Evolutionary conservation across 169 alveolate genomes (phyloP).

Genomic region (Plasmodium coatneyi): DNA sequence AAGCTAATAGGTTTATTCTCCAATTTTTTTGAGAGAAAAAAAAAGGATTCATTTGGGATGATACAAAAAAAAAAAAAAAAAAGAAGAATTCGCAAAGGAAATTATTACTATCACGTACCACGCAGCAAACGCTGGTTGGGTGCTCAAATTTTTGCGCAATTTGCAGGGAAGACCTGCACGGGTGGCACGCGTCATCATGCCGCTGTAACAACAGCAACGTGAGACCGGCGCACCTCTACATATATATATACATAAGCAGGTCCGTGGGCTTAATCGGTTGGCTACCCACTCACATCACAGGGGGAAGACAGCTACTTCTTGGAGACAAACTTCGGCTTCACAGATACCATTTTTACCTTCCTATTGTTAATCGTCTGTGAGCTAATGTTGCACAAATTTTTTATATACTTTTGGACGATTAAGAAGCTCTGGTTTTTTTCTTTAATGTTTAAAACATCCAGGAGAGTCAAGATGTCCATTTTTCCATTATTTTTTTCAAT

Average conservation of each 20-base stretch:
- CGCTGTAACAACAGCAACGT: background rate
- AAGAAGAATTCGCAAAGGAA: background rate
- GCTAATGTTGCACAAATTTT: slow-evolving; percentile 56
- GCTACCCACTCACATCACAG: background rate
- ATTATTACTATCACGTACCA: background rate
- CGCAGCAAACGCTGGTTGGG: background rate
- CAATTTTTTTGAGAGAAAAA: background rate
- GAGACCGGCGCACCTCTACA: background rate
- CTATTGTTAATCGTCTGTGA: slow-evolving; percentile 60
- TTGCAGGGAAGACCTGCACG: background rate
- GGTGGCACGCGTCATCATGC: background rate
- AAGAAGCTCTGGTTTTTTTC: slow-evolving; percentile 72
- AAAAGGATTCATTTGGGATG: background rate
- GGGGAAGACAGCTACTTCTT: background rate
- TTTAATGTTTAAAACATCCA: slow-evolving; percentile 68
- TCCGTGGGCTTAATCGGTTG: background rate
- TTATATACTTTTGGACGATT: slow-evolving; percentile 59
- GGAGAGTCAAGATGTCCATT: slow-evolving; percentile 48
- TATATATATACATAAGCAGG: background rate
- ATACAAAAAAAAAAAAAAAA: slow-evolving; percentile 1
- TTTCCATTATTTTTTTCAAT: slow-evolving; percentile 72
- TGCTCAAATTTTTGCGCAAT: background rate
- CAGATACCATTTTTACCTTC: slow-evolving; percentile 66
- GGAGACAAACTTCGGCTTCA: slow-evolving; percentile 42
- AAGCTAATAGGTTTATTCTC: background rate